Evolutionary conservation across 2,329 filamentous ascomycete species (phyloP).

Genomic region (Furcasterigmium furcatum): DNA sequence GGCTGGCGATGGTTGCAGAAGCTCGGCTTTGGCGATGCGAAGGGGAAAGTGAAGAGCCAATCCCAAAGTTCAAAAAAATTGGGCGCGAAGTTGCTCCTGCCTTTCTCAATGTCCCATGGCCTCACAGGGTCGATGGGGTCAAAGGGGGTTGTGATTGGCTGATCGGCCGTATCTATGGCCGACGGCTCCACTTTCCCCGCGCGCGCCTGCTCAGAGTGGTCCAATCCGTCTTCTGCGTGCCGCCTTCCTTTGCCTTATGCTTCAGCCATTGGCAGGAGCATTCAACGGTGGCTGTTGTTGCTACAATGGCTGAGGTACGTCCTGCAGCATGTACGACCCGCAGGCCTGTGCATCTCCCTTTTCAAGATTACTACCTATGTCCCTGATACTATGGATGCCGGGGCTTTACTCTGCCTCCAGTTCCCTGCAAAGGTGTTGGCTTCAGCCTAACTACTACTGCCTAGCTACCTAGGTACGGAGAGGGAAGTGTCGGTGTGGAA

Average conservation of each 20-base stretch:
- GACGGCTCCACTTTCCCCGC: slow-evolving; percentile 11
- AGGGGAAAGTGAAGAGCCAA: slow-evolving; percentile 3
- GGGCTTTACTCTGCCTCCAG: no score
- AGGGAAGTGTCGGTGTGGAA: no score
- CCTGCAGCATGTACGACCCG: no score
- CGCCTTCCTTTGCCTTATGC: background rate
- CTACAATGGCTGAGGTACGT: no score
- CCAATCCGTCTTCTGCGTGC: background rate
- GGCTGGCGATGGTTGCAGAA: background rate
- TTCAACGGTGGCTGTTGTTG: no score
- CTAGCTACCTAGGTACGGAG: no score
- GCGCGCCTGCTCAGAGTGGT: slow-evolving; percentile 2
- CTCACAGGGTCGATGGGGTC: slow-evolving; percentile 10
- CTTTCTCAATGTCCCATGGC: slow-evolving; percentile 4
- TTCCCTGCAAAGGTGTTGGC: no score
- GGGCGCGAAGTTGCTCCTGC: slow-evolving; percentile 9
- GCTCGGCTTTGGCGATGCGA: slow-evolving; percentile 2
- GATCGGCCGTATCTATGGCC: slow-evolving; percentile 7
- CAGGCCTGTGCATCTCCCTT: no score
- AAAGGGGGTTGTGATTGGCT: slow-evolving; percentile 9
- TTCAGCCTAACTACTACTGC: no score
- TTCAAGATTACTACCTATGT: no score
- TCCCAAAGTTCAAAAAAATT: slow-evolving; percentile 13
- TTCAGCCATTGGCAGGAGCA: no score
- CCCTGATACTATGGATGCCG: no score